phyloP scores from a whole-genome alignment of 306 rosid species.

The Argentina anserina region DNA sequence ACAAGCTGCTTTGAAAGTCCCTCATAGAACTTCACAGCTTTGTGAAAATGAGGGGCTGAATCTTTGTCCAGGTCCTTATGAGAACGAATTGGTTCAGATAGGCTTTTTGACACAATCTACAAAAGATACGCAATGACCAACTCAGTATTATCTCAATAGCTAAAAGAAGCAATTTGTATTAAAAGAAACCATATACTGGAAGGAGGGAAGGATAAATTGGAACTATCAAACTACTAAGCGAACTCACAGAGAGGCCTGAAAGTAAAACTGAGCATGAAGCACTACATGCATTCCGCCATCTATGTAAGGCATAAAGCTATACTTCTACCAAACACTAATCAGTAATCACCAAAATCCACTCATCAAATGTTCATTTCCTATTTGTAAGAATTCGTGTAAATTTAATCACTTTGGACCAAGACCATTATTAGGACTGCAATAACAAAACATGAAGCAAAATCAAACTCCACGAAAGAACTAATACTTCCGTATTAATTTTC shows the following conservation, averaged over 20 bases:
- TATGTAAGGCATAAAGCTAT: background rate
- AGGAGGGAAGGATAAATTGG: background rate
- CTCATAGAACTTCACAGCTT: conserved; percentile 85
- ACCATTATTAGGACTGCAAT: background rate
- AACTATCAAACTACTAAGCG: background rate
- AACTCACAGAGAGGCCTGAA: background rate
- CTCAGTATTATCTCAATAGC: conserved; percentile 24
- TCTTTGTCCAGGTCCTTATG: conserved; percentile 99
- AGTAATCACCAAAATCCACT: background rate
- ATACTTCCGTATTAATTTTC: background rate
- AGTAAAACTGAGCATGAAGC: background rate
- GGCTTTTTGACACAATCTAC: conserved; percentile 85
- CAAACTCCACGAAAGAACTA: background rate
- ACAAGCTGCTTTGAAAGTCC: conserved; percentile 95
- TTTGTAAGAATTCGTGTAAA: background rate
- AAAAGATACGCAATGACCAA: conserved; percentile 24
- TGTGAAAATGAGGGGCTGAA: conserved; percentile 81
- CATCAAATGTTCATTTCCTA: background rate
- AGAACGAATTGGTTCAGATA: conserved; percentile 94
- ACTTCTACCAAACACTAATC: background rate
- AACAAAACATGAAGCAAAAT: background rate
- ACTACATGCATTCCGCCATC: background rate
- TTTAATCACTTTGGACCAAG: background rate
- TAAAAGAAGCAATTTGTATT: conserved; percentile 1
- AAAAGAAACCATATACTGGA: background rate